Evolutionary conservation across 257 asterid species (phyloP), one percentile per base, ranked within the genome.

Genomic region (Pogostemon cablin): DNA sequence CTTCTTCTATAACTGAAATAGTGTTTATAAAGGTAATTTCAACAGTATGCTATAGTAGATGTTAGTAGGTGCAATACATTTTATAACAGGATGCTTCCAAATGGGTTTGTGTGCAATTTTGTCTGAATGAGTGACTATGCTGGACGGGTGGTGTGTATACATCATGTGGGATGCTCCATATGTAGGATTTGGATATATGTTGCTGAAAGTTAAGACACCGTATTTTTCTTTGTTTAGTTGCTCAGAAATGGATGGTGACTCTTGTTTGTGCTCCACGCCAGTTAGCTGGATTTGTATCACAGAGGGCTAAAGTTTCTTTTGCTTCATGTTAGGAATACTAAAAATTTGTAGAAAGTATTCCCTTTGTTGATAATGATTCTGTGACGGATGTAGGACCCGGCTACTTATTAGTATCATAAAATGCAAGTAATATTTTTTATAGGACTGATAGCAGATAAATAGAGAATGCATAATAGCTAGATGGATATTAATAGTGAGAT

Each of bases 11-110:
- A 58, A 78, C 84, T 47, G 96, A 88, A 67, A 78, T 95, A 77
- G 97, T 89, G 54, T 87, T 76, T 43, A 91, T 84, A 67, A 95
- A 86, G 97, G 99, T 95, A 81, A 80, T 47, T 56, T 67, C 65
- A 67, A 62, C 42, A 40, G 47, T 48, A 42, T 47, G 8, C 38
- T 44, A 57, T 38, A 11, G 9, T 48, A 55, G 60, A 54, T 54
- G 5, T 54, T 54, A 54, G 37, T 5, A 11, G 60, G 60, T 17
- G 57, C 34, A 52, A 12, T 52, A 52, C 32, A 50, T 50, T 12
- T 12, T 50, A 25, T 25, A 25, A 25, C 32, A 25, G 35, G 9
- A 52, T 34, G 17, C 57, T 5, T 9, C 35, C 34, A 52, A 52
- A 15, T 52, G 12, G 57, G 57, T 50, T 50, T 52, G 35, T 2